phyloP scores from a whole-genome alignment of 768 basidiomycete species.

The Psilocybe cubensis region DNA sequence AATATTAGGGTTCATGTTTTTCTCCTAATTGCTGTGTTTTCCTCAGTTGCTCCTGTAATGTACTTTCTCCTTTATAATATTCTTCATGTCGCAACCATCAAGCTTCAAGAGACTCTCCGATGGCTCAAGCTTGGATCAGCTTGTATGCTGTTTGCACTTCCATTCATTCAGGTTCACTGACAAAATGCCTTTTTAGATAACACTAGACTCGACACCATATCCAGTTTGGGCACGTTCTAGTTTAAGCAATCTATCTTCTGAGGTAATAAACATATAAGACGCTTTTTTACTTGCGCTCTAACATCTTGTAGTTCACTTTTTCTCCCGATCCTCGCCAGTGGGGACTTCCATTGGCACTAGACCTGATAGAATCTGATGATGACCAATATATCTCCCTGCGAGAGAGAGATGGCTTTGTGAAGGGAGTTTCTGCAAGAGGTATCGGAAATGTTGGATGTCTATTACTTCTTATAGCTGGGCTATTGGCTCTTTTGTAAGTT shows the following conservation, averaged over 20 bases:
- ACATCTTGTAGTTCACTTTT: constrained; percentile 47
- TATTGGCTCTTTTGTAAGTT: constrained; percentile 68
- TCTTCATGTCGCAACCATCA: constrained; percentile 11
- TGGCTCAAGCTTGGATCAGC: constrained; percentile 23
- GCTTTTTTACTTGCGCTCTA: neutral
- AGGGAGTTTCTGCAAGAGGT: constrained; percentile 62
- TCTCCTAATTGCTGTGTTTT: constrained; percentile 14
- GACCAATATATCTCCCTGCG: constrained; percentile 31
- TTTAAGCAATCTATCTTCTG: constrained; percentile 28
- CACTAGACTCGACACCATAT: constrained; percentile 34
- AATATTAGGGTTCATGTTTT: constrained; percentile 17
- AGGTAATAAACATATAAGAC: constrained; percentile 18
- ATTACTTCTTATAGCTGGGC: constrained; percentile 39
- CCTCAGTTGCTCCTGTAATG: constrained; percentile 1
- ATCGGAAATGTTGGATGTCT: constrained; percentile 67
- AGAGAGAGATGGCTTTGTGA: constrained; percentile 14
- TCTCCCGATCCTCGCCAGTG: constrained; percentile 59
- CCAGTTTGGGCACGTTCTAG: constrained; percentile 33
- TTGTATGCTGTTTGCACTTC: constrained; percentile 17
- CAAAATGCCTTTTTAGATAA: constrained; percentile 22
- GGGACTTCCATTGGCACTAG: constrained; percentile 51
- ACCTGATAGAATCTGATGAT: constrained; percentile 46
- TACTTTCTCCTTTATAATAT: constrained; percentile 3
- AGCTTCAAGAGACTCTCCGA: constrained; percentile 16
- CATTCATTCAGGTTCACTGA: neutral